Percentiles rank a stretch among this genome's conserved stretches.
Conservation (phyloP, 2,329 filamentous ascomycete genomes). For the Herpotrichia juniperi region DNA sequence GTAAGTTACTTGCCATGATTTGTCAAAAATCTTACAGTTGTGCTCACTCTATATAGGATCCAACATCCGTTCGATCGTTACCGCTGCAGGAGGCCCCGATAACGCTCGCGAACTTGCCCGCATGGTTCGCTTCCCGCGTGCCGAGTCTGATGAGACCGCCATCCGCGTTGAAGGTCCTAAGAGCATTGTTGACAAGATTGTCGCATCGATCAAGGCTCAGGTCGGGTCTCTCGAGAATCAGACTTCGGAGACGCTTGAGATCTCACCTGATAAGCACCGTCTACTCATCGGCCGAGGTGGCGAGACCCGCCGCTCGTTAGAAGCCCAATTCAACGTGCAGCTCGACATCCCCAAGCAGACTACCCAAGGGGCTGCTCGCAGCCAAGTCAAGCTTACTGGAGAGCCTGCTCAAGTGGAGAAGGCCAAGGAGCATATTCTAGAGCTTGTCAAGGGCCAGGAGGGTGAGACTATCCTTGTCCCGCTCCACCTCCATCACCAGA, state of each 20-base stretch:
- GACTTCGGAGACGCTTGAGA: constrained; percentile 76
- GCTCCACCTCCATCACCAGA: constrained; percentile 77
- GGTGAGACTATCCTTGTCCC: constrained; percentile 88
- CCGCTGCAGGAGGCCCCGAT: constrained; percentile 86
- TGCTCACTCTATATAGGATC: constrained; percentile 67
- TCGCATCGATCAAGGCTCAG: constrained; percentile 79
- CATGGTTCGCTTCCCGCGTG: constrained; percentile 92
- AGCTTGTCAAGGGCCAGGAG: constrained; percentile 82
- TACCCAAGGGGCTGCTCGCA: constrained; percentile 72
- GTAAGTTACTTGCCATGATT: constrained; percentile 58
- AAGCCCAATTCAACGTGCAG: constrained; percentile 82
- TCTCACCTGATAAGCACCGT: constrained; percentile 88
- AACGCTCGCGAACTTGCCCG: constrained; percentile 83
- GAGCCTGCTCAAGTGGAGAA: constrained; percentile 78
- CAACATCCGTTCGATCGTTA: constrained; percentile 84
- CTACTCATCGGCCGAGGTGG: constrained; percentile 91
- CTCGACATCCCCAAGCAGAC: constrained; percentile 88
- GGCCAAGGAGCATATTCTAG: constrained; percentile 83
- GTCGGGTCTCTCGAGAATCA: constrained; percentile 85
- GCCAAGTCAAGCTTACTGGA: constrained; percentile 85
- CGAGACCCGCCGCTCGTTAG: constrained; percentile 82
- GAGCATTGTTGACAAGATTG: constrained; percentile 86
- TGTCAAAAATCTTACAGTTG: background rate
- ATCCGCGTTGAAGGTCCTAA: constrained; percentile 89
- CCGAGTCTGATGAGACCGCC: constrained; percentile 78